Base-by-base conservation (phyloP, 2,329 filamentous ascomycete species). In the Cercospora janseana region DNA sequence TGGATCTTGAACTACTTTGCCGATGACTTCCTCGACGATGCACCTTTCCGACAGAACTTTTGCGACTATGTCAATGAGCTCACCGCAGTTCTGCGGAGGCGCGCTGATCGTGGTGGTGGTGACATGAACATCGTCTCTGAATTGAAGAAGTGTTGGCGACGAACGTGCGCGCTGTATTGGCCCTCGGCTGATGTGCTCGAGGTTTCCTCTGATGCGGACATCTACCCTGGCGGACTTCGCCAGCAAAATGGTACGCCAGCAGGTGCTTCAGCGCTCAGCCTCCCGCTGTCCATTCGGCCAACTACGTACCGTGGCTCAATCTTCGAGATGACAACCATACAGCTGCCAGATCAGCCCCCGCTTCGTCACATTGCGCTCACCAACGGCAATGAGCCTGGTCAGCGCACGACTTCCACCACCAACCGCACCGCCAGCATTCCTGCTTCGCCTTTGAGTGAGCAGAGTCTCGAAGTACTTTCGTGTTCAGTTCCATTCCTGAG, bases 1-100 rank as follows among this genome's bases (percentile, higher is more conserved):
- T 98, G 93, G 93, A 91, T 97, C 50, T 72, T 98, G 55, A 98
- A 98, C 68, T 98, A 98, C 69, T 98, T 97, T 60, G 79, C 88
- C 48, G 93, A 98, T 65, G 93, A 98, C 66, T 98, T 95, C 66
- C 81, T 94, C 31, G 71, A 85, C 18, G 83, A 91, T 65, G 84
- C 86, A 64, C 75, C 80, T 35, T 75, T 97, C 24, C 84, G 92
- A 6, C 74, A 80, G 4, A 80, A 81, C 12, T 96, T 96, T 65
- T 96, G 92, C 70, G 76, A 83, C 24, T 76, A 90, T 6, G 77
- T 96, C 51, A 96, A 97, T 66, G 66, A 67, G 18, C 66, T 86
- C 47, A 79, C 80, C 49, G 64, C 69, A 23, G 71, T 77, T 48
- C 71, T 85, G 26, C 76, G 72, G 46, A 68, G 70, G 40, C 73